These are phyloP conservation scores for Colletotrichum lupini DNA, from an alignment of 2,329 filamentous ascomycete genomes.

Conservation along the genomic window DNA sequence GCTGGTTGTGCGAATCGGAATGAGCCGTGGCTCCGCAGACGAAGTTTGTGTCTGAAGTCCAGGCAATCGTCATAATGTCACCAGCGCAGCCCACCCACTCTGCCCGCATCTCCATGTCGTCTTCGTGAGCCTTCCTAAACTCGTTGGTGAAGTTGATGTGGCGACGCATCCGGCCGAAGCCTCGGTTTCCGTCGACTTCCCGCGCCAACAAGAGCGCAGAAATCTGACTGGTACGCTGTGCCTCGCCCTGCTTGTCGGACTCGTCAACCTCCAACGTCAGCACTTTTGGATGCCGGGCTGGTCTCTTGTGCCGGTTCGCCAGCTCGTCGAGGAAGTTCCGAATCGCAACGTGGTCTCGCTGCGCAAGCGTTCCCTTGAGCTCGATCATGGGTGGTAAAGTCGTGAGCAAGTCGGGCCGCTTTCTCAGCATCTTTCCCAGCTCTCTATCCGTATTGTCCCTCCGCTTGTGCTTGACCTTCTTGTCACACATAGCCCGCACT, in stretches of 20 bases:
- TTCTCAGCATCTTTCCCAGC: slow-evolving; percentile 36
- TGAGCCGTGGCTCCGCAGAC: slow-evolving; percentile 73
- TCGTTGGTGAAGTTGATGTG: slow-evolving; percentile 58
- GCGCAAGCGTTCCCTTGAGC: slow-evolving; percentile 36
- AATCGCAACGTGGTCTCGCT: slow-evolving; percentile 47
- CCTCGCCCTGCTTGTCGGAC: slow-evolving; percentile 41
- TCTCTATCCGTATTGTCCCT: slow-evolving; percentile 32
- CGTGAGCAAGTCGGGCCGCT: slow-evolving; percentile 16
- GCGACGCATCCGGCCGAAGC: slow-evolving; percentile 52
- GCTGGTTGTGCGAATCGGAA: slow-evolving; percentile 71
- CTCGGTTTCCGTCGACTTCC: slow-evolving; percentile 58
- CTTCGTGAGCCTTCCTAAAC: slow-evolving; percentile 59
- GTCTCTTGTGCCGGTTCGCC: slow-evolving; percentile 45
- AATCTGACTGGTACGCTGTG: slow-evolving; percentile 45
- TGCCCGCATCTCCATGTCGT: slow-evolving; percentile 59
- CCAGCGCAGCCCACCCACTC: slow-evolving; percentile 72
- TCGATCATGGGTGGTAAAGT: slow-evolving; percentile 28
- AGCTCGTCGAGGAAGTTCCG: slow-evolving; percentile 52
- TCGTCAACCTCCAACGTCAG: slow-evolving; percentile 48
- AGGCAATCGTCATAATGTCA: slow-evolving; percentile 68
- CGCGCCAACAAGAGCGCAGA: slow-evolving; percentile 59
- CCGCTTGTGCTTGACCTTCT: not conserved
- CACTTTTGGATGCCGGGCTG: slow-evolving; percentile 35
- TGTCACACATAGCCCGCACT: slow-evolving; percentile 20
- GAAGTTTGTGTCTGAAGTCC: slow-evolving; percentile 65